Evolutionary conservation across 1,139 yeast species (phyloP), one percentile per base, ranked within the genome.

Genomic region (Suhomyces anneliseae): DNA sequence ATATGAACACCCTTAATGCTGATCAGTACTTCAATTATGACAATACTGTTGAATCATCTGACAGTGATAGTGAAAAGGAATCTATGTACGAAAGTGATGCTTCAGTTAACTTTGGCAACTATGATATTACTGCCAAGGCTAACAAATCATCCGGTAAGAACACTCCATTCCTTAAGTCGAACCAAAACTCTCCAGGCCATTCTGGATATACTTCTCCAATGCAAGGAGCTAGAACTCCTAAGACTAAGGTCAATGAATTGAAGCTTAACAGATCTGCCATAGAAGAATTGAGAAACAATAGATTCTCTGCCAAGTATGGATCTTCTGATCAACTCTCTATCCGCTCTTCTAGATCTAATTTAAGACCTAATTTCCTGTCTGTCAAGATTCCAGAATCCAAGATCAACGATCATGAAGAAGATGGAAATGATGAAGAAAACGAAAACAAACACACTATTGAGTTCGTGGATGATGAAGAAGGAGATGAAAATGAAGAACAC

Each of bases 341-440:
- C 35, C 64, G 64, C 50, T 72, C 74, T 4, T 65, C 69, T 2
- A 59, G 58, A 51, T 68, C 71, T 42, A 72, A 65, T 62, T 71
- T 63, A 59, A 74, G 82, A 42, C 95, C 96, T 0, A 83, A 85
- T 46, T 90, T 90, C 59, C 81, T 89, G 37, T 87, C 96, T 1
- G 84, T 83, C 43, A 85, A 90, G 41, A 79, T 88, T 45, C 96
- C 96, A 1, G 79, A 82, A 47, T 82, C 96, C 0, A 82, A 78
- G 54, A 78, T 88, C 1, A 69, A 83, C 40, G 89, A 86, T 0
- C 79, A 79, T 11, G 88, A 86, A 10, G 65, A 56, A 1, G 65
- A 55, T 2, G 60, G 51, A 6, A 55, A 53, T 15, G 55, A 52
- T 15, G 56, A 45, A 26, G 45, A 37, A 26, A 47, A 42, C 8